phyloP scores from a whole-genome alignment of 2,329 filamentous ascomycete genomes.

The Diaporthe eres region DNA sequence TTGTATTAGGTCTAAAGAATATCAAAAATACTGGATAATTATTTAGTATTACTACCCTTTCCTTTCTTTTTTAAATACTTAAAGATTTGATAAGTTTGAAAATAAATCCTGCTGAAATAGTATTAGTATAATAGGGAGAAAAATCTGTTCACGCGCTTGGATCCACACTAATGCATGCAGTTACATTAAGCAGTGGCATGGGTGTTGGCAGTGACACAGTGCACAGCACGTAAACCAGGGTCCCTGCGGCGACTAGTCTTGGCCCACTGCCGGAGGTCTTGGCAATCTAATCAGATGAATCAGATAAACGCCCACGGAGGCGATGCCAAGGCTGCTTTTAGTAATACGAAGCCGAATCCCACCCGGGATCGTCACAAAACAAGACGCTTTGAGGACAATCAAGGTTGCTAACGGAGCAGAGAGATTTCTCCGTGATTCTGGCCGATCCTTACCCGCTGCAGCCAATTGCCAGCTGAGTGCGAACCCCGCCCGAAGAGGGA shows the following conservation, averaged over 20 bases:
- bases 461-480: not conserved
- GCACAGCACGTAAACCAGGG: not conserved
- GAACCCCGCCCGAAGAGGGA: not conserved
- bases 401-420: slow-evolving; percentile 2
- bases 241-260: not conserved
- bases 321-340: not conserved
- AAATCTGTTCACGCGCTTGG: not conserved
- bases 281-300: slow-evolving; percentile 38
- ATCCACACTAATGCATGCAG: not conserved
- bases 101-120: not conserved
- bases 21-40: too few relatives aligned
- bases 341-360: slow-evolving; percentile 28
- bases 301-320: slow-evolving; percentile 18
- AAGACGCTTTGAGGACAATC: not conserved
- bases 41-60: not conserved
- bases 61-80: not conserved
- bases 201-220: slow-evolving; percentile 10
- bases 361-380: slow-evolving; percentile 9
- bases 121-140: not conserved
- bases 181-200: slow-evolving; percentile 7
- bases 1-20: not conserved
- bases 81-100: not conserved
- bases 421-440: slow-evolving; percentile 9
- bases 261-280: not conserved
- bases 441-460: slow-evolving; percentile 4